These are phyloP conservation scores for Discostella pseudostelligera DNA, from an alignment of 108 stramenopile species.

Conservation along the genomic window DNA sequence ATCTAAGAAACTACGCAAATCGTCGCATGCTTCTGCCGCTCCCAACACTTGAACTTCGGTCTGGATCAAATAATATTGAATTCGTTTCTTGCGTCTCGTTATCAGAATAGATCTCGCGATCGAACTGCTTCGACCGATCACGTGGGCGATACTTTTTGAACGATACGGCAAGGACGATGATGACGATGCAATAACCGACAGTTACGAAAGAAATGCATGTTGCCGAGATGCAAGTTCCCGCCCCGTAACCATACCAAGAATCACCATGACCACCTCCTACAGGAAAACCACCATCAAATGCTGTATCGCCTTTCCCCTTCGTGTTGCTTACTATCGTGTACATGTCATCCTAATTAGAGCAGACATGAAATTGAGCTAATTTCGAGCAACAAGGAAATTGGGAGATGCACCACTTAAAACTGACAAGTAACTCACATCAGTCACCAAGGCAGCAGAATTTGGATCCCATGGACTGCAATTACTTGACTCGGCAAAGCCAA, in stretches of 20 bases:
- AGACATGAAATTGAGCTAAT: background rate
- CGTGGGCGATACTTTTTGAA: slow-evolving; percentile 33
- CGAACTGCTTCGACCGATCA: slow-evolving; percentile 39
- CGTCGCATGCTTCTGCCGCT: background rate
- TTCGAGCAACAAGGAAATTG: background rate
- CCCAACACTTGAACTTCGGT: background rate
- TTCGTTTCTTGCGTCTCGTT: slow-evolving; percentile 29
- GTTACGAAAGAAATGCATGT: slow-evolving; percentile 58
- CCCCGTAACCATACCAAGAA: background rate
- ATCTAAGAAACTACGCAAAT: background rate
- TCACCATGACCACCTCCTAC: background rate
- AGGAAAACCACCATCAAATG: slow-evolving; percentile 6
- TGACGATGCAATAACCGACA: slow-evolving; percentile 48
- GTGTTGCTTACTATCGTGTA: background rate
- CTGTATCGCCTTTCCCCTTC: too few relatives aligned
- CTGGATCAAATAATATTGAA: slow-evolving; percentile 19
- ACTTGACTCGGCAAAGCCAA: slow-evolving; percentile 73
- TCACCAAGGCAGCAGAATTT: slow-evolving; percentile 15
- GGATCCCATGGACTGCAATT: slow-evolving; percentile 28
- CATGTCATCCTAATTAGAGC: slow-evolving; percentile 24
- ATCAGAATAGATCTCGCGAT: slow-evolving; percentile 8
- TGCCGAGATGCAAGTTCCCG: slow-evolving; percentile 44
- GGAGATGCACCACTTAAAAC: background rate
- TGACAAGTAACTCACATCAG: slow-evolving; percentile 6
- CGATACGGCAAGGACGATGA: slow-evolving; percentile 41